Evolutionary conservation across 1,139 yeast species (phyloP), one percentile per base, ranked within the genome.

Genomic region (Zygosaccharomyces pseudobailii): DNA sequence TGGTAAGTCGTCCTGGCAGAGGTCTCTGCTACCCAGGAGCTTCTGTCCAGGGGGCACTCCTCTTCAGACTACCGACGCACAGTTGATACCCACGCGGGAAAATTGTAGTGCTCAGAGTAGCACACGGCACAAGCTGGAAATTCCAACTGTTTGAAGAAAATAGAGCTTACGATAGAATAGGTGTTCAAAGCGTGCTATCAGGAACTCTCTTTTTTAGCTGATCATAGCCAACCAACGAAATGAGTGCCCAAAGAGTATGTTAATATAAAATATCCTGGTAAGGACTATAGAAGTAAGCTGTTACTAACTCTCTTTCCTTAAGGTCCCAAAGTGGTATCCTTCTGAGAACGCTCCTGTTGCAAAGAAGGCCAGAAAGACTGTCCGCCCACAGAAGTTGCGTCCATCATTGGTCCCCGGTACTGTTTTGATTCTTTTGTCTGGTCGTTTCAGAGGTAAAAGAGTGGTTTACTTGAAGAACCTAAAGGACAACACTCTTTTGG

Each of bases 381-480:
- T 80, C 67, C 89, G 89, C 75, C 95, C 97, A 72, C 95, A 89
- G 77, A 87, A 87, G 79, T 83, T 92, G 76, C 92, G 97, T 77
- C 82, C 95, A 70, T 87, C 97, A 61, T 82, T 92, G 71, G 95
- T 87, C 65, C 97, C 97, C 76, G 98, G 98, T 75, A 87, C 98
- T 71, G 97, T 92, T 67, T 82, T 92, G 74, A 92, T 92, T 76
- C 82, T 92, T 74, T 84, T 94, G 75, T 97, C 98, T 71, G 98
- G 99, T 75, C 90, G 97, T 79, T 92, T 89, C 96, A 87, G 98
- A 80, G 99, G 99, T 75, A 94, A 92, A 89, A 92, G 99, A 81
- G 98, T 92, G 69, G 97, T 92, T 59, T 87, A 86, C 89, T 85
- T 92, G 74, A 92, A 92, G 87, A 79, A 85, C 78, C 84, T 94